phyloP scores from a whole-genome alignment of 164 flowering plant species.

The Tetracentron sinense region DNA sequence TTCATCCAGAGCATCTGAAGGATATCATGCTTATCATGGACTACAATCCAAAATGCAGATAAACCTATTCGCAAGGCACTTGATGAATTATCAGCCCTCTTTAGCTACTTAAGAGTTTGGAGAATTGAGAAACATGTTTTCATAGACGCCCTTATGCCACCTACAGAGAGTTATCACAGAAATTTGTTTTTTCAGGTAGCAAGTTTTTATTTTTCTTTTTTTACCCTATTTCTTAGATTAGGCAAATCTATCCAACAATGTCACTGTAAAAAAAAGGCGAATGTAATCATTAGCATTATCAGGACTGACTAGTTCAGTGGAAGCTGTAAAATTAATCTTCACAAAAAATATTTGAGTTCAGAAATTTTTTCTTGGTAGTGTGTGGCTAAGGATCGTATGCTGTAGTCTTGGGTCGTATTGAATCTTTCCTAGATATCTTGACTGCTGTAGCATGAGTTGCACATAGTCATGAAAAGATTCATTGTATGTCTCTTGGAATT shows the following conservation, averaged over 20 bases:
- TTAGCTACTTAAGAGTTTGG: slow-evolving; percentile 75
- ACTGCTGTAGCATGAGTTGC: not conserved
- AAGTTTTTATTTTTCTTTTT: not conserved
- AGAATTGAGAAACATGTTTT: slow-evolving; percentile 58
- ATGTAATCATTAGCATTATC: not conserved
- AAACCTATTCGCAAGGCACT: slow-evolving; percentile 74
- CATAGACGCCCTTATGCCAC: slow-evolving; percentile 86
- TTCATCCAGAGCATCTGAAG: not conserved
- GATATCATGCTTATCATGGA: slow-evolving; percentile 2
- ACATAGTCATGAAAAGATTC: too few species aligned
- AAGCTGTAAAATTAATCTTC: not conserved
- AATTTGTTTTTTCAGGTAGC: slow-evolving; percentile 78
- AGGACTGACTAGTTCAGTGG: not conserved
- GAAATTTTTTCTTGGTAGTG: not conserved
- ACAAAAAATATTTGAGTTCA: not conserved
- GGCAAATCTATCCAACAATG: not conserved
- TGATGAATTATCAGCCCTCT: slow-evolving; percentile 74
- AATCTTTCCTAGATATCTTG: not conserved
- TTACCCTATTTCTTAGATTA: not conserved
- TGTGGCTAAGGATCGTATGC: too few species aligned
- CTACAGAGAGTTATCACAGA: slow-evolving; percentile 70
- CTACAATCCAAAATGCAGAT: slow-evolving; percentile 48
- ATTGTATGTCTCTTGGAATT: too few species aligned
- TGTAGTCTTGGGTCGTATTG: too few species aligned
- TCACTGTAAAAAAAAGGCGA: too few species aligned